Conservation (phyloP, 257 asterid species). For the Plectranthus barbatus region DNA sequence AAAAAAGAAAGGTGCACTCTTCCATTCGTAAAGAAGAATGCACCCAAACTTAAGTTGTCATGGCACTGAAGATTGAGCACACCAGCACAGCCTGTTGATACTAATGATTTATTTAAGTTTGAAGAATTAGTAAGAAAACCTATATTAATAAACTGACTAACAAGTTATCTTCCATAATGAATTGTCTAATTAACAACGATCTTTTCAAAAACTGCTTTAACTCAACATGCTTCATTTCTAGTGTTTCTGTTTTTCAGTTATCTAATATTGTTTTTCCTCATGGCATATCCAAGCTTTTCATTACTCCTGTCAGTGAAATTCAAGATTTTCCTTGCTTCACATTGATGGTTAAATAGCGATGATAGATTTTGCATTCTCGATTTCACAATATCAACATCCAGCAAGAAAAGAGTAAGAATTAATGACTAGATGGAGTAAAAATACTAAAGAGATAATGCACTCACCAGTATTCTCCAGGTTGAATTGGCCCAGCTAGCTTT, state of each 20-base stretch:
- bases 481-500: slow-evolving; percentile 79
- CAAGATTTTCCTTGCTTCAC: neutral
- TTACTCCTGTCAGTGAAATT: too few relatives aligned
- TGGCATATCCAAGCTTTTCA: too few relatives aligned
- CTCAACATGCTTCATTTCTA: neutral
- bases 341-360: neutral
- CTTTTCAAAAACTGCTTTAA: neutral
- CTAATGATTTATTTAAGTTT: neutral
- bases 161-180: neutral
- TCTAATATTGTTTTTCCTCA: neutral
- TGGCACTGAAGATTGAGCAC: neutral
- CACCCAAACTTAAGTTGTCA: neutral
- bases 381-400: neutral
- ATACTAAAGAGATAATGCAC: slow-evolving; percentile 13
- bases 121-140: neutral
- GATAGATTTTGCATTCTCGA: neutral
- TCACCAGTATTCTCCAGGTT: slow-evolving; percentile 90
- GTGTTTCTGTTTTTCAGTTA: neutral
- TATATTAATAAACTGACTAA: neutral
- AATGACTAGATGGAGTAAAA: slow-evolving; percentile 1
- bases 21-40: neutral
- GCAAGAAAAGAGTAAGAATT: neutral
- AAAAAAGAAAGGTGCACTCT: neutral
- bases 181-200: neutral
- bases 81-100: neutral